These are phyloP conservation scores for Trichoderma cornu-damae DNA, from an alignment of 2,329 filamentous ascomycete species.

Conservation along the genomic window DNA sequence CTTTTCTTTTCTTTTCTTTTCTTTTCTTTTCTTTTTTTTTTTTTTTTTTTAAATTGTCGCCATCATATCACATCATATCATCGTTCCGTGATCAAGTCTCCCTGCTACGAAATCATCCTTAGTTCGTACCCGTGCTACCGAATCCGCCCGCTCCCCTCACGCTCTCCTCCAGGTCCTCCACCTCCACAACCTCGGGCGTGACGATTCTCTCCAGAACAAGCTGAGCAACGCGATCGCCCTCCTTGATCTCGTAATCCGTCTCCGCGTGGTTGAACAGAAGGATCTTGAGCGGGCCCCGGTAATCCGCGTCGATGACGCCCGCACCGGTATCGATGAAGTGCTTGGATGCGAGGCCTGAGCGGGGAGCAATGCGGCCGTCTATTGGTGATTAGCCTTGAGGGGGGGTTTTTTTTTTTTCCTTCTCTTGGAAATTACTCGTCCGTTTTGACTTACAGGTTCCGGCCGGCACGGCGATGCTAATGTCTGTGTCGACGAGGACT, in stretches of 20 bases:
- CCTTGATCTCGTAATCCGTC: constrained; percentile 71
- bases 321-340: constrained; percentile 95
- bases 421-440: background rate
- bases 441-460: constrained; percentile 67
- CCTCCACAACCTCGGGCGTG: constrained; percentile 87
- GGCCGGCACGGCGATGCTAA: constrained; percentile 82
- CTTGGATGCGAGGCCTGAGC: constrained; percentile 86
- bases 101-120: background rate
- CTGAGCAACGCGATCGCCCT: constrained; percentile 89
- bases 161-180: constrained; percentile 82
- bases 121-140: constrained; percentile 67
- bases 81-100: background rate
- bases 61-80: background rate
- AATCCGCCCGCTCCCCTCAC: constrained; percentile 87
- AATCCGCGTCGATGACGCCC: constrained; percentile 96
- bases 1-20: too few species aligned
- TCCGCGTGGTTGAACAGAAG: constrained; percentile 91
- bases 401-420: background rate
- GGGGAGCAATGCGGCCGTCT: constrained; percentile 87
- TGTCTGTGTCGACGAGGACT: constrained; percentile 81
- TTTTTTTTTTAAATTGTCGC: too few species aligned
- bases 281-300: constrained; percentile 89
- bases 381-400: background rate
- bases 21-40: too few species aligned
- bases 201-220: constrained; percentile 91